Evolutionary conservation across 257 asterid species (phyloP).

Genomic region (Solanum infundibuliforme): DNA sequence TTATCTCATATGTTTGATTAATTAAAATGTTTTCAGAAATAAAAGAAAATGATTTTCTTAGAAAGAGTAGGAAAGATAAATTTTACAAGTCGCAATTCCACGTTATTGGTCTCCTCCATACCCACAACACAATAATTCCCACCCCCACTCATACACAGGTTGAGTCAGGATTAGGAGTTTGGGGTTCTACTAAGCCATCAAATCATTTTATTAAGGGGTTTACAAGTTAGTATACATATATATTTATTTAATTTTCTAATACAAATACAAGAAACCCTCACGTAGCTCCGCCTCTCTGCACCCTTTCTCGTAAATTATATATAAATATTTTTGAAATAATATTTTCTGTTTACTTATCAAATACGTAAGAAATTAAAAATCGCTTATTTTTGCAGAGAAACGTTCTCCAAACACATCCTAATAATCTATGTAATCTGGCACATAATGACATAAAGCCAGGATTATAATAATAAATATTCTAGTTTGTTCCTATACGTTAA

Average conservation of each 20-base stretch:
- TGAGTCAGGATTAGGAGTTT: neutral
- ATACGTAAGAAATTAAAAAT: neutral
- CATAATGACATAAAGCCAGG: neutral
- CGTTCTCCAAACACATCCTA: neutral
- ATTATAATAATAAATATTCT: neutral
- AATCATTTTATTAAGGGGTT: too few species aligned
- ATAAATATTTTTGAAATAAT: neutral
- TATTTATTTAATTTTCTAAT: too few species aligned
- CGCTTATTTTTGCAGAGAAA: neutral
- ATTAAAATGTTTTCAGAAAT: neutral
- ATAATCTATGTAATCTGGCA: neutral
- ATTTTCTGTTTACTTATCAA: neutral
- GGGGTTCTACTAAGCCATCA: too few species aligned
- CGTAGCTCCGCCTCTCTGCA: neutral
- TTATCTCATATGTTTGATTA: neutral
- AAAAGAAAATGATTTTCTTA: neutral
- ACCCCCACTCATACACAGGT: neutral
- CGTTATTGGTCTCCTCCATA: neutral
- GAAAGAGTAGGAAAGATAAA: neutral
- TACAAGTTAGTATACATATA: too few species aligned
- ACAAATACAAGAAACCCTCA: too few species aligned
- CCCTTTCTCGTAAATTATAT: neutral
- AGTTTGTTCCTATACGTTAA: neutral
- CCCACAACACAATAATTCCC: neutral
- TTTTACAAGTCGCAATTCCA: neutral